A percentile compares a stretch with the other conserved stretches of the same genome.
Evolutionary conservation across 495 filamentous ascomycete species (phyloP).

Genomic region (Lineolata rhizophorae): DNA sequence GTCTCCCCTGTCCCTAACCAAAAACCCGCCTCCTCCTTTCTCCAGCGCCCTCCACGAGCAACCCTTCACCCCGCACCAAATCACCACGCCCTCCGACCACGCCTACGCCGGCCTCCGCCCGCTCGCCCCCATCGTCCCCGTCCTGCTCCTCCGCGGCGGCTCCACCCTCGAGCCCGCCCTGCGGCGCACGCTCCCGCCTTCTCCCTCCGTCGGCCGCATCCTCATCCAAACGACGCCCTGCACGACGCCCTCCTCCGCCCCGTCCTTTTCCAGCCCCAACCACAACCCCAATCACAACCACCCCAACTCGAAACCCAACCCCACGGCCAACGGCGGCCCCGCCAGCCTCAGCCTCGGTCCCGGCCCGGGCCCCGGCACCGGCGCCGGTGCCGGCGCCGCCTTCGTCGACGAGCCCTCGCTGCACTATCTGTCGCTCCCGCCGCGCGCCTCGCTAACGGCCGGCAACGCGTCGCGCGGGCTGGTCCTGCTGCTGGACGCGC

Average conservation of each 20-base stretch:
- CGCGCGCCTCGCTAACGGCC: constrained; percentile 6
- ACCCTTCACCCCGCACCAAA: constrained; percentile 32
- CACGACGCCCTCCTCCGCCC: too few species aligned
- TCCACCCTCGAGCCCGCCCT: constrained; percentile 72
- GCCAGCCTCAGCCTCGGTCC: too few species aligned
- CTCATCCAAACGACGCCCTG: constrained; percentile 73
- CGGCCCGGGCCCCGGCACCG: too few species aligned
- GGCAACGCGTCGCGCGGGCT: constrained; percentile 46
- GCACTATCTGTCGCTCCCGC: constrained; percentile 61
- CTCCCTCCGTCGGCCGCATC: constrained; percentile 65
- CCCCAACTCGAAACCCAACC: too few species aligned
- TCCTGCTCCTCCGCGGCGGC: constrained; percentile 73
- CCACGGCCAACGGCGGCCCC: too few species aligned
- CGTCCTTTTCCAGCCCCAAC: too few species aligned
- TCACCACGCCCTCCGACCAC: constrained; percentile 46
- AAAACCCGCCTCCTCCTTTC: too few species aligned
- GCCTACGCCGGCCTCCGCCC: constrained; percentile 45
- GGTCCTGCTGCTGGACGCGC: constrained; percentile 73
- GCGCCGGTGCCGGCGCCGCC: too few species aligned
- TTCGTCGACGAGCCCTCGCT: constrained; percentile 79
- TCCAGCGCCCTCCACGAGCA: constrained; percentile 55
- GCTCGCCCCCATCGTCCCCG: constrained; percentile 57
- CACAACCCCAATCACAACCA: too few species aligned
- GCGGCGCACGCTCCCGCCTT: constrained; percentile 75
- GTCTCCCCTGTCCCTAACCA: too few species aligned